Conservation (phyloP, 805 yeast species). For the Pichia kluyveri region DNA sequence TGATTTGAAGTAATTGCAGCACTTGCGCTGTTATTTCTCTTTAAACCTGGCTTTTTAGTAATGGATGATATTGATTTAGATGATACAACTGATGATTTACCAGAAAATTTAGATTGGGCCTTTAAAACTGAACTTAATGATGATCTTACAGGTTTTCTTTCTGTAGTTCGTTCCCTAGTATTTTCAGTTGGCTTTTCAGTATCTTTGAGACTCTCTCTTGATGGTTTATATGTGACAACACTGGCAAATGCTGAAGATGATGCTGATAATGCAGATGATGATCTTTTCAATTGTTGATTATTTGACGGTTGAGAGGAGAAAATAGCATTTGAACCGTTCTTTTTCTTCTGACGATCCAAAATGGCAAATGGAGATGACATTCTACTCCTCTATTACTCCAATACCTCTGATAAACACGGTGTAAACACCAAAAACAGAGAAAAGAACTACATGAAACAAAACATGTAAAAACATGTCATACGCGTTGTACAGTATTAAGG, state of each 20-base stretch:
- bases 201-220: neutral
- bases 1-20: neutral
- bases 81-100: slow-evolving; percentile 4
- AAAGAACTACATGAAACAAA: neutral
- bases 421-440: neutral
- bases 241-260: slow-evolving; percentile 1
- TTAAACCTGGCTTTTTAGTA: neutral
- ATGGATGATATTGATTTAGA: slow-evolving; percentile 1
- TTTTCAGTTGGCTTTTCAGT: neutral
- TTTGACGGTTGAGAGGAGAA: neutral
- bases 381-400: neutral
- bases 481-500: too few species aligned
- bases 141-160: neutral
- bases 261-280: neutral
- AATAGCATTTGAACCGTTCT: neutral
- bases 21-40: neutral
- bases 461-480: too few species aligned
- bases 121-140: slow-evolving; percentile 3
- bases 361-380: slow-evolving; percentile 12
- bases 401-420: neutral
- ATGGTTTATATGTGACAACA: neutral
- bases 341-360: slow-evolving; percentile 6
- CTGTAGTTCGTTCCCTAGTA: too few species aligned
- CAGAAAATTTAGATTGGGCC: slow-evolving; percentile 6
- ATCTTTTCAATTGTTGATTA: neutral